Base-by-base conservation (phyloP, 345 rosid species). In the Durio zibethinus region DNA sequence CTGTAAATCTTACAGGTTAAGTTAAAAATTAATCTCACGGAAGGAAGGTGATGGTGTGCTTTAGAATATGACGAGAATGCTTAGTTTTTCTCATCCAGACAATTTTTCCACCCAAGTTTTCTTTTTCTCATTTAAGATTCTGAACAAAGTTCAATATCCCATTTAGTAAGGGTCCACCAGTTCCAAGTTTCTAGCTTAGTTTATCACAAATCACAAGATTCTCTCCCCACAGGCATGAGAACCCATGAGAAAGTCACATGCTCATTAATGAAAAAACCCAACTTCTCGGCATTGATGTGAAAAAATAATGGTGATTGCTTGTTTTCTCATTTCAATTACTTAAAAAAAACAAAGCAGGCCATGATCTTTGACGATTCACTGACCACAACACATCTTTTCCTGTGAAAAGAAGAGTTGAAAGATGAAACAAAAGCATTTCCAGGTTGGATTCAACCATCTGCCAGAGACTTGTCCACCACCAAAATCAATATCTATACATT, bases 161-260 rank as follows among this genome's bases (percentile, higher is more conserved):
- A 33, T 23, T 23, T 0, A 67, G 5, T 18, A 23, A 43, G 1
- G 56, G 33, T 20, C 71, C 20, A 0, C 21, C n/a, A 11, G 36
- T 7, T 75, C 62, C 81, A 69, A 52, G 29, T 68, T 71, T 80
- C 64, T 60, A n/a, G 74, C 42, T 3, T 53, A 21, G 48, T 21
- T 4, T 56, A 11, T 69, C 68, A 67, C 36, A 68, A 1, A 14
- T 73, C 61, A 72, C 77, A 59, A 78, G 80, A 76, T 82, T 76
- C 35, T 42, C 64, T 65, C 20, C 38, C 21, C 45, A 14, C 14
- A 27, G 9, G 36, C 36, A 61, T 61, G 65, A n/a, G 40, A 71
- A 38, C 27, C 78, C 75, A 47, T 29, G 3, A 56, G n/a, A 68
- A 33, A 2, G 21, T 8, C 67, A 74, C 33, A 48, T 42, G 64